phyloP scores from a whole-genome alignment of 2,329 filamentous ascomycete species.

The Myriosclerotinia curreyana region DNA sequence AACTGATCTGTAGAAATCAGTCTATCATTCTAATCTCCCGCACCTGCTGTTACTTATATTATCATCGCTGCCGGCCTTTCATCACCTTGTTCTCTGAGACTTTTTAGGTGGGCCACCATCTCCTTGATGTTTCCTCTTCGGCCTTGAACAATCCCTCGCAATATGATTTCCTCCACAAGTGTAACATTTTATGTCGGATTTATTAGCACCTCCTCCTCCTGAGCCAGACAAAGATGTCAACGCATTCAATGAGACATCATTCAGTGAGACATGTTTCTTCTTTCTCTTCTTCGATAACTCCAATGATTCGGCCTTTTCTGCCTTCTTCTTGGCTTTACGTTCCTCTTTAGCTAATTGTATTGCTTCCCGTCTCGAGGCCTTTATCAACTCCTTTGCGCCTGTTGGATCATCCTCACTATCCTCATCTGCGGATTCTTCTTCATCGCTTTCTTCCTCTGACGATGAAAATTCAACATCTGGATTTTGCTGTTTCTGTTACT shows the following conservation, averaged over 20 bases:
- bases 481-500: slow-evolving; percentile 42
- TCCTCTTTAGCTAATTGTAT: slow-evolving; percentile 44
- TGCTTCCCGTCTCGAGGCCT: slow-evolving; percentile 46
- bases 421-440: slow-evolving; percentile 26
- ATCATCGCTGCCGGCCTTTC: background rate
- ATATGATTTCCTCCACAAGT: slow-evolving; percentile 60
- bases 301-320: slow-evolving; percentile 47
- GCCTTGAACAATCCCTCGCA: slow-evolving; percentile 52
- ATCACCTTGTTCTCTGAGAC: slow-evolving; percentile 21
- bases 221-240: slow-evolving; percentile 59
- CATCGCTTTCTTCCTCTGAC: slow-evolving; percentile 37
- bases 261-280: slow-evolving; percentile 63
- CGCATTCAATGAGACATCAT: slow-evolving; percentile 58
- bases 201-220: slow-evolving; percentile 36
- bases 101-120: slow-evolving; percentile 31
- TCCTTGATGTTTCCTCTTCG: slow-evolving; percentile 33
- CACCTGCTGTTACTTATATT: background rate
- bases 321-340: slow-evolving; percentile 48
- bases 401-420: slow-evolving; percentile 41
- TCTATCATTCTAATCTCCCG: background rate
- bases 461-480: slow-evolving; percentile 40
- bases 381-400: slow-evolving; percentile 46
- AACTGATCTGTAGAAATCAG: background rate
- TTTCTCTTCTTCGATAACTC: slow-evolving; percentile 57
- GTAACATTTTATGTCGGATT: slow-evolving; percentile 47